These are phyloP conservation scores for Austroboletus festivus DNA, from an alignment of 768 basidiomycete species.

Conservation along the genomic window DNA sequence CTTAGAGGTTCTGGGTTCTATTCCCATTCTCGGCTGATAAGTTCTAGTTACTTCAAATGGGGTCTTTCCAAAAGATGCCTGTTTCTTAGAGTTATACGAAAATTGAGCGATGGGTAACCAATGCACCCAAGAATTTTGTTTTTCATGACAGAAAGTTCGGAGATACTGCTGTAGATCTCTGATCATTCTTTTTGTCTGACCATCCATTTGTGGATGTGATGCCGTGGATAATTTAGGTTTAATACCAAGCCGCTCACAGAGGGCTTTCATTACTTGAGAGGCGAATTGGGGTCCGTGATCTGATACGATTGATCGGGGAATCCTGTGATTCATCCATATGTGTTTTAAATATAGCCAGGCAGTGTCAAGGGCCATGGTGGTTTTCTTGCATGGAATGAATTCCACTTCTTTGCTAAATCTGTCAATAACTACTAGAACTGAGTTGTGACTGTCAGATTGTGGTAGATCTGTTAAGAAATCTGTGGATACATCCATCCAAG, in stretches of 20 bases:
- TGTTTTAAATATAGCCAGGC: not conserved
- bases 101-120: constrained; percentile 29
- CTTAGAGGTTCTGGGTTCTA: no score
- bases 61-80: constrained; percentile 13
- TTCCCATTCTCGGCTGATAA: no score
- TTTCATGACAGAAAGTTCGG: constrained; percentile 16
- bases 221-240: constrained; percentile 25
- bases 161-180: constrained; percentile 33
- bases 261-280: not conserved
- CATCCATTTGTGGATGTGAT: constrained; percentile 37
- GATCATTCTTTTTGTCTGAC: constrained; percentile 33
- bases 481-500: no score
- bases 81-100: constrained; percentile 26
- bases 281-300: not conserved
- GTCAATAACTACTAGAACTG: not conserved
- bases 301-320: not conserved
- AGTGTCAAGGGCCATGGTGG: not conserved
- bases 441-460: no score
- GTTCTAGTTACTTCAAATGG: no score
- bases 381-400: not conserved
- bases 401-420: not conserved
- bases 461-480: no score
- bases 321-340: not conserved
- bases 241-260: constrained; percentile 5
- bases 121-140: constrained; percentile 28